Evolutionary conservation across 768 basidiomycete species (phyloP), one percentile per base, ranked within the genome.

Genomic region (Coprinopsis marcescibilis): DNA sequence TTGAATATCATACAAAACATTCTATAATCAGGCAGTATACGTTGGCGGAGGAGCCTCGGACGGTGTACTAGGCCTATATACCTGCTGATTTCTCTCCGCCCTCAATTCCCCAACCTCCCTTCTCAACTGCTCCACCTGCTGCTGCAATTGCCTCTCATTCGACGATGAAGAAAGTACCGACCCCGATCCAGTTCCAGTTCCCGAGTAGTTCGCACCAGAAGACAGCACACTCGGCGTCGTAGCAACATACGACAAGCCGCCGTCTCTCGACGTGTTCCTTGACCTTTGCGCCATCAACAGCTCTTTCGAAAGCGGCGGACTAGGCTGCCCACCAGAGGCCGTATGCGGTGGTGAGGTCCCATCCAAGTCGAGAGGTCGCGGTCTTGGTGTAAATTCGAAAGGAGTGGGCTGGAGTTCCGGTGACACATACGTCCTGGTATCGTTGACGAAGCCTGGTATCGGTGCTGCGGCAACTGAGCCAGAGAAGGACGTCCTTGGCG

Each of bases 41-140:
- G n/a, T n/a, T 36, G 35, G 6, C 8, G 35, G 35, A 19, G 35
- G 35, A 36, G 35, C 12, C 35, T 36, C 35, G 19, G 8, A 36
- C 21, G 40, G 40, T 11, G 21, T 42, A 29, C 12, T 20, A 8
- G 23, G 20, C 40, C 26, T 42, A 25, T 41, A 11, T 7, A 10
- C 20, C 7, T 8, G 8, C 21, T 7, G 20, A 36, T 8, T 19
- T 17, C 35, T 10, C 43, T 44, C 25, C 17, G 43, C 43, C 11
- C 43, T 14, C 4, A 44, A n/a, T 1, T 20, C 10, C 12, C 14
- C 10, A 30, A 44, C 43, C 17, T 44, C 43, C 43, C 43, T n/a
- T 21, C 43, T 30, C 43, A 44, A 14, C 13, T 32, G 29, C 24
- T 44, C 43, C 29, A 44, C 43, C 30, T 44, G 43, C 11, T 32